A percentile compares a stretch with the other conserved stretches of the same genome.
Conservation (phyloP, 257 asterid species). For the Prunella vulgaris region DNA sequence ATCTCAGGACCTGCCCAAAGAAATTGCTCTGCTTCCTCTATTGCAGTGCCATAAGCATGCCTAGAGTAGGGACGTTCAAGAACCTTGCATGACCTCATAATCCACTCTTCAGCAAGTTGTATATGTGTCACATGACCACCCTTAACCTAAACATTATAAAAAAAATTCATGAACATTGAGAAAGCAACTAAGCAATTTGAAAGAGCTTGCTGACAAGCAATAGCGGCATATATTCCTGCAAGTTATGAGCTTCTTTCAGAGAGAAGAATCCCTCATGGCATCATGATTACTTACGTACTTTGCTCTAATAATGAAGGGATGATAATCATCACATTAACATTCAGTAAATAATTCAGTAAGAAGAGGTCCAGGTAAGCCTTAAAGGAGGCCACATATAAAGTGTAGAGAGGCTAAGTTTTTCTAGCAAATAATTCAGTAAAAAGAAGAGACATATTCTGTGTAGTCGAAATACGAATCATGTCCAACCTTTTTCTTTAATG, state of each 20-base stretch:
- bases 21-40: constrained; percentile 83
- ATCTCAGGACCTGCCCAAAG: constrained; percentile 96
- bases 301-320: neutral
- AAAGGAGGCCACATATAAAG: neutral
- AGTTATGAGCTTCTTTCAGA: neutral
- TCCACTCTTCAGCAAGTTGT: constrained; percentile 91
- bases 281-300: neutral
- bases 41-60: constrained; percentile 53
- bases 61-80: constrained; percentile 57
- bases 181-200: constrained; percentile 4
- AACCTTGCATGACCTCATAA: constrained; percentile 48
- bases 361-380: neutral
- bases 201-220: constrained; percentile 7
- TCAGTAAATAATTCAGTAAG: too few relatives aligned
- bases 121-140: constrained; percentile 51
- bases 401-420: neutral
- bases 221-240: neutral
- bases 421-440: constrained; percentile 10
- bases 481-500: constrained; percentile 66
- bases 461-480: constrained; percentile 8
- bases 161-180: constrained; percentile 43
- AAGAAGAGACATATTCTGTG: neutral
- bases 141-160: constrained; percentile 47
- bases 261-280: neutral
- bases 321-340: neutral